Percentiles rank a stretch among this genome's conserved stretches.
These are phyloP conservation scores for Rhizoclosmatium globosum DNA, from an alignment of 192 early-diverging fungal genomes.

Conservation along the genomic window DNA sequence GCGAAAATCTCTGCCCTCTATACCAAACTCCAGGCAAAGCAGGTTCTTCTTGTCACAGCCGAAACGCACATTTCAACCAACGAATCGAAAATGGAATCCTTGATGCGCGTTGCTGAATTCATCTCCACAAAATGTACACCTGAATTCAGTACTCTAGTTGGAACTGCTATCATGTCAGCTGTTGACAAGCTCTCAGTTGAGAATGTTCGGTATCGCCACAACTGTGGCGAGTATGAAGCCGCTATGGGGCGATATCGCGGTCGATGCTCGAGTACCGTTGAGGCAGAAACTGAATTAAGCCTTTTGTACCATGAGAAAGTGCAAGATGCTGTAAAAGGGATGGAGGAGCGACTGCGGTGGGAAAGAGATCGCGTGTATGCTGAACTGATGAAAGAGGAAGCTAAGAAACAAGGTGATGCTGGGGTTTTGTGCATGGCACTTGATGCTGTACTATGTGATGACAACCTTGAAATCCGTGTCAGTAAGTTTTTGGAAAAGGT, in stretches of 20 bases:
- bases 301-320: constrained; percentile 20
- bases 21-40: constrained; percentile 32
- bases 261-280: not conserved
- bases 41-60: constrained; percentile 2
- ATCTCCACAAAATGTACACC: not conserved
- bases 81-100: constrained; percentile 18
- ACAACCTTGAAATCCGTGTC: not conserved
- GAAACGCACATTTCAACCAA: constrained; percentile 30
- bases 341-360: not conserved
- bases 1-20: not conserved
- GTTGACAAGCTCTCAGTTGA: constrained; percentile 28
- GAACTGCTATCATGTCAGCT: not conserved
- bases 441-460: not conserved
- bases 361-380: not conserved
- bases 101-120: not conserved
- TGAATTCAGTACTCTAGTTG: not conserved
- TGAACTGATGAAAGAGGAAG: not conserved
- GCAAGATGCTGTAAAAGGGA: constrained; percentile 5
- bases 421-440: not conserved
- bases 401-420: not conserved
- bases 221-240: constrained; percentile 22
- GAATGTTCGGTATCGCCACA: constrained; percentile 46
- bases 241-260: constrained; percentile 35
- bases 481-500: constrained; percentile 1
- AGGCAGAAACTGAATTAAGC: not conserved